phyloP scores from a whole-genome alignment of 495 filamentous ascomycete species.

The Hypoxylon crocopeplum region DNA sequence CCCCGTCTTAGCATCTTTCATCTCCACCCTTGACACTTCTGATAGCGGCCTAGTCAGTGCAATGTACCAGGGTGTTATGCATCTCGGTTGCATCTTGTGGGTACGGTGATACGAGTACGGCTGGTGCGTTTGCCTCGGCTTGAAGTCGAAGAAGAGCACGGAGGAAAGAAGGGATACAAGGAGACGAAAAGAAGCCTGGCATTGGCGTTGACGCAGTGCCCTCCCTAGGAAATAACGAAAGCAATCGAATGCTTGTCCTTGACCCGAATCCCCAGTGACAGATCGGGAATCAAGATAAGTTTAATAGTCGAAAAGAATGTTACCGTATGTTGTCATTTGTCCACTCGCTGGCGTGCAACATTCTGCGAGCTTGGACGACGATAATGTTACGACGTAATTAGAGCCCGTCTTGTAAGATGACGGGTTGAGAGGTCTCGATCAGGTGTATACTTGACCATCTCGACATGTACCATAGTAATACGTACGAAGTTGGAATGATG shows the following conservation, averaged over 20 bases:
- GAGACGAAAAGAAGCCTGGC: background rate
- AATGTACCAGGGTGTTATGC: slow-evolving; percentile 25
- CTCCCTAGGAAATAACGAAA: background rate
- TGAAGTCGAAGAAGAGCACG: slow-evolving; percentile 4
- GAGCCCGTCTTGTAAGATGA: slow-evolving; percentile 23
- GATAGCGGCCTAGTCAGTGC: slow-evolving; percentile 10
- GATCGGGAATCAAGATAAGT: slow-evolving; percentile 4
- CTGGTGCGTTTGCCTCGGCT: slow-evolving; percentile 28
- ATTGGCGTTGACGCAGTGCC: background rate
- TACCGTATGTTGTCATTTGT: slow-evolving; percentile 22
- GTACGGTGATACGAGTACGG: slow-evolving; percentile 33
- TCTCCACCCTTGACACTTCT: slow-evolving; percentile 28
- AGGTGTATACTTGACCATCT: background rate
- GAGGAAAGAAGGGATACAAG: background rate
- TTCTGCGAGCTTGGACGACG: slow-evolving; percentile 18
- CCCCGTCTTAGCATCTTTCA: slow-evolving; percentile 22
- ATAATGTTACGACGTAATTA: slow-evolving; percentile 18
- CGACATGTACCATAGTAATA: background rate
- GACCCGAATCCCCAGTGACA: background rate
- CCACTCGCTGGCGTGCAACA: slow-evolving; percentile 20
- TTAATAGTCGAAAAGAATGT: slow-evolving; percentile 3
- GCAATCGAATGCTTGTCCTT: background rate
- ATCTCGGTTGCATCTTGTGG: slow-evolving; percentile 36
- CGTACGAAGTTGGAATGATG: slow-evolving; percentile 17
- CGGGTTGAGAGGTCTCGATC: background rate